Evolutionary conservation across 2,329 filamentous ascomycete genomes (phyloP).

Genomic region (Pseudovirgaria hyperparasitica): DNA sequence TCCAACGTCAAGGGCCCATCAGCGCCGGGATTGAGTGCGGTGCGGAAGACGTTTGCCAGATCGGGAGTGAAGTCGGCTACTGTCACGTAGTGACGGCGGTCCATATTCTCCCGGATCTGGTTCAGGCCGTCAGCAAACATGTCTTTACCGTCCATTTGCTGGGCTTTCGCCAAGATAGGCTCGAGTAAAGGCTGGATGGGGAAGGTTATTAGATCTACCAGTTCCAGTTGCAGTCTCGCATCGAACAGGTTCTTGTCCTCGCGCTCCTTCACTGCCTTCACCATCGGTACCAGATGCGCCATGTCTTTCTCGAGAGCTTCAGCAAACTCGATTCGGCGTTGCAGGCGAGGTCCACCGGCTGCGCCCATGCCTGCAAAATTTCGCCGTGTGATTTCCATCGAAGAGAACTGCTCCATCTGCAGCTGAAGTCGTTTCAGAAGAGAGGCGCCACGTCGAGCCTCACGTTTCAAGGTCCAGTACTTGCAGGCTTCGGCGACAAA

Average conservation of each 20-base stretch:
- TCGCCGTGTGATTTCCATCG: slow-evolving; percentile 89
- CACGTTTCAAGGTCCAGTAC: slow-evolving; percentile 95
- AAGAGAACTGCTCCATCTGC: slow-evolving; percentile 92
- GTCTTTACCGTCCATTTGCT: slow-evolving; percentile 44
- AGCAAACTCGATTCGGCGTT: slow-evolving; percentile 79
- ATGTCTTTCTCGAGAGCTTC: slow-evolving; percentile 64
- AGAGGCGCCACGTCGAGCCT: slow-evolving; percentile 80
- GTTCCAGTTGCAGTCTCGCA: slow-evolving; percentile 60
- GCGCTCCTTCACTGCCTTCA: slow-evolving; percentile 58
- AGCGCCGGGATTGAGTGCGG: slow-evolving; percentile 30
- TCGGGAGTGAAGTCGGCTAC: slow-evolving; percentile 49
- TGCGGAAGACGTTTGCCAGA: slow-evolving; percentile 42
- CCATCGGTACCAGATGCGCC: slow-evolving; percentile 58
- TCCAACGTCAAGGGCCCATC: slow-evolving; percentile 40
- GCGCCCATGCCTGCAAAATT: slow-evolving; percentile 95
- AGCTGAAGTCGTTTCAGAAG: slow-evolving; percentile 86
- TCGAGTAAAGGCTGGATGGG: slow-evolving; percentile 66
- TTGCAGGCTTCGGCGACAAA: slow-evolving; percentile 87
- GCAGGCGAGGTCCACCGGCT: slow-evolving; percentile 62
- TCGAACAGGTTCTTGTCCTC: slow-evolving; percentile 69
- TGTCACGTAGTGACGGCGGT: slow-evolving; percentile 46
- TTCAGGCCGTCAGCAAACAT: slow-evolving; percentile 42
- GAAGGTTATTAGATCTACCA: slow-evolving; percentile 86
- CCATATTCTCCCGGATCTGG: slow-evolving; percentile 39
- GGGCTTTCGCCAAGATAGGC: slow-evolving; percentile 68